Evolutionary conservation across 139 green algal species (phyloP).

Genomic region (Micromonas commoda): DNA sequence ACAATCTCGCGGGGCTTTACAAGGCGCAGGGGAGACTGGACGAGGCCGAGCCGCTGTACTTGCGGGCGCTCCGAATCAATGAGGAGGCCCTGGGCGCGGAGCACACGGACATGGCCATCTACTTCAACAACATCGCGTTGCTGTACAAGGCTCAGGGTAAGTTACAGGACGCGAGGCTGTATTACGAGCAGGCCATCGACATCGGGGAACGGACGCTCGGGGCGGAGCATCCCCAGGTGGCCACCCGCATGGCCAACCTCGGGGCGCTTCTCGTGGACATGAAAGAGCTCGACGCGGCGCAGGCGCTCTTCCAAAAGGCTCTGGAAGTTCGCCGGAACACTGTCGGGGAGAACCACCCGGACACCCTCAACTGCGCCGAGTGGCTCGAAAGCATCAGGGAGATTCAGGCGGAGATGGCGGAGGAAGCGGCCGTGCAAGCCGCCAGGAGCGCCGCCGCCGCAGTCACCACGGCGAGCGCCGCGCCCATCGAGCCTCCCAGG

Average conservation of each 20-base stretch:
- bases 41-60: conserved; percentile 23
- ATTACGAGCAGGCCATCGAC: conserved; percentile 10
- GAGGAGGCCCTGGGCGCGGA: conserved; percentile 20
- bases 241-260: conserved; percentile 7
- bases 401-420: background rate
- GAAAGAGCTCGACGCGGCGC: background rate
- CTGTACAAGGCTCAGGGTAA: background rate
- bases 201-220: conserved; percentile 19
- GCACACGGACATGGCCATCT: conserved; percentile 22
- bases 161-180: background rate
- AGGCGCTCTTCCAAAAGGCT: background rate
- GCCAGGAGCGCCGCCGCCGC: too few relatives aligned
- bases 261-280: conserved; percentile 1
- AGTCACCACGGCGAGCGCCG: too few relatives aligned
- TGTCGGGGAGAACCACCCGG: background rate
- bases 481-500: too few relatives aligned
- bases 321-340: background rate
- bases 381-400: background rate
- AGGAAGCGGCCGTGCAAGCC: background rate
- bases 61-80: conserved; percentile 13
- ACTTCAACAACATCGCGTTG: conserved; percentile 16
- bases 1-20: conserved; percentile 31
- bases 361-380: background rate
- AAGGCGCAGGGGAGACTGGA: background rate
- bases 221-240: conserved; percentile 7